phyloP scores from a whole-genome alignment of 305 asterid genomes.

The Fraxinus dipetala region DNA sequence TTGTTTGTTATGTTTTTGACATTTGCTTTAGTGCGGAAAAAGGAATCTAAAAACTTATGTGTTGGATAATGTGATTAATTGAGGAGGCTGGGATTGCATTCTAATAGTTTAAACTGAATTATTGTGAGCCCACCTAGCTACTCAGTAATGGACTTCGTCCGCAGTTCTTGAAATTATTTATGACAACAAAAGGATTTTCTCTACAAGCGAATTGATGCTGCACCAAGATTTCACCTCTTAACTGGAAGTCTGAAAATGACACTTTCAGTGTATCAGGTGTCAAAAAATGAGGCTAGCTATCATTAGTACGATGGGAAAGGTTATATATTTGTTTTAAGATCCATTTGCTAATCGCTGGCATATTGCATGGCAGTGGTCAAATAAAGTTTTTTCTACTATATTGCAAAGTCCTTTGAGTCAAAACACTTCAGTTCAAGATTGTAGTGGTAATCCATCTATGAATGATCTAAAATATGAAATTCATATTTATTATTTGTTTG shows the following conservation, averaged over 20 bases:
- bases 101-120: background rate
- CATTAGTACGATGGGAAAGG: background rate
- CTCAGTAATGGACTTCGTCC: background rate
- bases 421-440: slow-evolving; percentile 2
- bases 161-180: background rate
- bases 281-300: background rate
- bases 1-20: background rate
- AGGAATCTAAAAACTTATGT: background rate
- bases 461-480: background rate
- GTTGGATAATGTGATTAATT: background rate
- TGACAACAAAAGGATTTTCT: background rate
- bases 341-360: background rate
- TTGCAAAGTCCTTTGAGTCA: background rate
- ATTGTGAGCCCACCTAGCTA: background rate
- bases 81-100: background rate
- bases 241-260: background rate
- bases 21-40: background rate
- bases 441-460: background rate
- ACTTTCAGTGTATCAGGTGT: background rate
- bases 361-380: background rate
- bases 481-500: background rate
- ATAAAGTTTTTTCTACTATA: background rate
- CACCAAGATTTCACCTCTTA: slow-evolving; percentile 4
- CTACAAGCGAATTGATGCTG: background rate
- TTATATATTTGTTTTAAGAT: background rate